These are phyloP conservation scores for Scheffersomyces amazonensis DNA, from an alignment of 805 yeast species.

Conservation along the genomic window DNA sequence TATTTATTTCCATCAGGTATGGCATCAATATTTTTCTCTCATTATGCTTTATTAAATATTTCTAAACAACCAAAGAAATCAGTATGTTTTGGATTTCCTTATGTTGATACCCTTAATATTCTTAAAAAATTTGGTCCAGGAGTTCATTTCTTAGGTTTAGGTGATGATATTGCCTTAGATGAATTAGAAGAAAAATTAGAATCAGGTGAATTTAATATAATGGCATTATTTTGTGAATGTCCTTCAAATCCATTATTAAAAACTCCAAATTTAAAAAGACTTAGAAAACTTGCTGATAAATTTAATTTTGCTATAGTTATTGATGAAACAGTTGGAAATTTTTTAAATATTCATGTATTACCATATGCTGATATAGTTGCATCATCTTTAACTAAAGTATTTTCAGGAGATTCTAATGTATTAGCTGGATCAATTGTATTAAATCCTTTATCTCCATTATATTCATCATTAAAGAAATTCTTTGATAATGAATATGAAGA, in stretches of 20 bases:
- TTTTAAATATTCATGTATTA: slow-evolving; percentile 75
- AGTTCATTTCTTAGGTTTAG: slow-evolving; percentile 78
- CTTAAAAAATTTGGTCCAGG: slow-evolving; percentile 91
- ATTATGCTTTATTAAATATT: slow-evolving; percentile 47
- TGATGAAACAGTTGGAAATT: slow-evolving; percentile 94
- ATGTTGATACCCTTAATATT: slow-evolving; percentile 86
- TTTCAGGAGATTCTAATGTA: slow-evolving; percentile 92
- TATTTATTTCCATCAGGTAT: slow-evolving; percentile 87
- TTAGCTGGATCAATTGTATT: slow-evolving; percentile 89
- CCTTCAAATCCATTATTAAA: slow-evolving; percentile 93
- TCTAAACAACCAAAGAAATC: slow-evolving; percentile 46
- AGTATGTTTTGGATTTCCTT: slow-evolving; percentile 95
- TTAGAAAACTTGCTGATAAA: slow-evolving; percentile 63
- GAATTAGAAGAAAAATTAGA: slow-evolving; percentile 62
- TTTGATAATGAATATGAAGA: slow-evolving; percentile 62
- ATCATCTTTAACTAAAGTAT: slow-evolving; percentile 85
- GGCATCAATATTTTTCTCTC: slow-evolving; percentile 87
- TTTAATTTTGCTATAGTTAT: slow-evolving; percentile 77
- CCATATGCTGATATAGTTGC: slow-evolving; percentile 85
- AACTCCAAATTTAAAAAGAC: slow-evolving; percentile 71
- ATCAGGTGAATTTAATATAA: slow-evolving; percentile 52
- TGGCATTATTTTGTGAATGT: slow-evolving; percentile 85
- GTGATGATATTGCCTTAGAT: slow-evolving; percentile 67
- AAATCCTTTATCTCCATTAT: slow-evolving; percentile 61
- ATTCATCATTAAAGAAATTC: slow-evolving; percentile 46